Evolutionary conservation across 495 filamentous ascomycete species (phyloP), one percentile per base, ranked within the genome.

Genomic region (Xylaria longipes): DNA sequence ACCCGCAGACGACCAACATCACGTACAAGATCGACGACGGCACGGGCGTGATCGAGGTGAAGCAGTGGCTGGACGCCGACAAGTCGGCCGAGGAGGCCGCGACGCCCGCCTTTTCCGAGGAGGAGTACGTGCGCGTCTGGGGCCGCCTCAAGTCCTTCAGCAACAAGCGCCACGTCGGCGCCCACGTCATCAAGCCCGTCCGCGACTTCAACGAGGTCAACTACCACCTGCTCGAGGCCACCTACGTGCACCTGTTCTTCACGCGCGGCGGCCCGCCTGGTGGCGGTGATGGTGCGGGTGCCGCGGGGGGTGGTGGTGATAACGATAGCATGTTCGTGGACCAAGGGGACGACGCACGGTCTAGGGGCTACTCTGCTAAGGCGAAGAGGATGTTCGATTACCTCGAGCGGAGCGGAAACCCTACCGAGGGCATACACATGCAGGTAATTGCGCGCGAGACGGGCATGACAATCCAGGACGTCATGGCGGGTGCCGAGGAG

Each of bases 11-110:
- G 60, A 97, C 95, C 68, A 97, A 97, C 84, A 87, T 92, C 71
- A 97, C 92, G 41, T 98, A 97, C 88, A 91, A 89, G 74, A 82
- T 98, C 74, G 97, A 98, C 82, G 96, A 99, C 83, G 96, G 97
- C 80, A 98, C 96, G 0, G 96, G 93, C 70, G 85, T 89, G 35
- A 89, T 97, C 68, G 96, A 99, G 84, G 94, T 94, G 50, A 98
- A 97, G 85, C 89, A 93, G 80, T 98, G 94, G 93, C 83, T 94
- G 27, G 93, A 97, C 82, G 82, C 82, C 3, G 84, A 86, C 68
- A 83, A 85, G 68, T 76, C 82, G 62, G 84, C 77, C 46, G 79
- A 83, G 60, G 62, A 76, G 52, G 43, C 60, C 8, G 84, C 76
- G 37, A 78, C 83, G 60, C 63, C 75, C 45, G 52, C 62, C 17